Evolutionary conservation across 2,329 filamentous ascomycete genomes (phyloP), one percentile per base, ranked within the genome.

Genomic region (Fusarium protoensiforme): DNA sequence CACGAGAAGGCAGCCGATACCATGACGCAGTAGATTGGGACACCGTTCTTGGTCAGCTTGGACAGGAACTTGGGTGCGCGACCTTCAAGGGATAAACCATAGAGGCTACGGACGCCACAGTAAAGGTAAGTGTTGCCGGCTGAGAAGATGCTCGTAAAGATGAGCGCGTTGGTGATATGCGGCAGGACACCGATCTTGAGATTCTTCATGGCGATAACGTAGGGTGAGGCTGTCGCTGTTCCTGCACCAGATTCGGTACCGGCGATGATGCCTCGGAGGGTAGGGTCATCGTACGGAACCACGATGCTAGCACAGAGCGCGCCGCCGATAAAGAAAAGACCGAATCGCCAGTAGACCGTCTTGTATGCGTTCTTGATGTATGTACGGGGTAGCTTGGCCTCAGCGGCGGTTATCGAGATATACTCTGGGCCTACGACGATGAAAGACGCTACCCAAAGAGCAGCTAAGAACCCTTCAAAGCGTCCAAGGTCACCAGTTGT

Each of bases 141-240:
- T 2, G 58, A 61, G 31, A 61, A 61, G 58, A 63, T 63, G 24
- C 46, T 56, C 18, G 60, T 31, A 8, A 51, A 31, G 14, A 61
- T 31, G 46, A 61, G 58, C 16, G 41, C 58, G 46, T 61, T 61
- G 41, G 33, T 35, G 18, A 61, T 18, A 24, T 61, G 58, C 20
- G 58, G 58, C 31, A 61, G 16, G 7, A 61, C 58, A 4, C 58
- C 39, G 27, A 61, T 27, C 18, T 41, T 31, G 5, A 61, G 39
- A 41, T 61, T 61, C 20, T 41, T 22, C 58, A 61, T 61, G 29
- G 58, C 58, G n/a, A 61, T 61, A 13, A 61, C 58, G 22, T 61
- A 61, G 39, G 58, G 58, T 13, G 58, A 61, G 10, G 31, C 38
- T 38, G 59, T 48, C 22, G 36, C 59, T 14, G 31, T 63, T 46